Base-by-base conservation (phyloP, 75 land plant genomes). In the Selaginella moellendorffii region DNA sequence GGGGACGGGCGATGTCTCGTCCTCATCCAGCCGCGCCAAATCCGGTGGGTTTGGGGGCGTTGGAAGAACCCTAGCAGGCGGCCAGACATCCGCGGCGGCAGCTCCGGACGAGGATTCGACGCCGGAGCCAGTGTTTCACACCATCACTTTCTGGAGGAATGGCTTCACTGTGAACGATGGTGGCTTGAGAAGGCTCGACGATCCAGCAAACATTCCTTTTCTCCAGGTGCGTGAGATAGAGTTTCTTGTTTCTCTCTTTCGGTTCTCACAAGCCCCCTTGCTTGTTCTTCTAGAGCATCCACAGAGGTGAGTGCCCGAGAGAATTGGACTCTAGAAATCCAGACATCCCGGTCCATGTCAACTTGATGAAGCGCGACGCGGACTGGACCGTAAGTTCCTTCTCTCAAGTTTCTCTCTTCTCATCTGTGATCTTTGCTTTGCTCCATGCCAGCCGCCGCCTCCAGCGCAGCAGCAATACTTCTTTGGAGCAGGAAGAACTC, bases 111-210 rank as follows among this genome's bases (percentile, higher is more conserved):
- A 36, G 14, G 14, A 14, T 36, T 5, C 46, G 10, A 36, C 14
- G 17, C 83, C 82, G 66, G 77, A 85, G 31, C 60, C 69, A 71
- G 70, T 87, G 8, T 53, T 67, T 22, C 97, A 85, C 71, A 87
- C 63, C 29, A 83, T 92, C 28, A 71, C 67, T 30, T 88, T 92
- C 62, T 92, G 93, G 93, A 81, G 76, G 0, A 83, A 92, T 81
- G 97, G 97, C 5, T 92, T 92, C 68, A 85, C 84, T 54, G 83
- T 92, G 0, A 77, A 83, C 73, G 89, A 92, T 80, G 93, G 97
- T 61, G 88, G 93, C 25, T 56, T 92, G 31, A 69, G 97, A 30
- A 79, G 80, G 68, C 58, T 87, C 60, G 97, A 92, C 31, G 97
- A 92, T 74, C 95, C 89, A 63, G 83, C 71, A 21, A 92, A 85